Evolutionary conservation across 495 filamentous ascomycete species (phyloP), one percentile per base, ranked within the genome.

Genomic region (Neurospora sp.): DNA sequence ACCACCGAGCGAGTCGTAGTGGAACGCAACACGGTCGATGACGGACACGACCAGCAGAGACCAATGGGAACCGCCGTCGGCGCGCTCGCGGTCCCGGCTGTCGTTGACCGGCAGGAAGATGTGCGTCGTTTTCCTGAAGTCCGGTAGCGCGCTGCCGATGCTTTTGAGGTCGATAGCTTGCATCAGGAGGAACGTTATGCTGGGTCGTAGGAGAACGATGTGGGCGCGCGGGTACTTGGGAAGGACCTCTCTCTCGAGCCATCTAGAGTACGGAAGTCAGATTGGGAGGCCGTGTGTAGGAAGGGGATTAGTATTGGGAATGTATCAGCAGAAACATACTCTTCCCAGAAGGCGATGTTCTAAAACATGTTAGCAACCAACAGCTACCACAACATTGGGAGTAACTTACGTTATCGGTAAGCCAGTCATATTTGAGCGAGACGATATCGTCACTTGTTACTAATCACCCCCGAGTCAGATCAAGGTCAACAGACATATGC

Each of bases 61-160:
- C 96, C 96, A 99, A 81, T 99, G 96, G 3, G 89, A 91, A 44
- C 96, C 96, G 65, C 93, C 93, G 83, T 98, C 94, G 27, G 94
- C 90, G 70, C 90, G 84, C 39, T 85, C 86, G 69, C 92, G 88
- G 73, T 94, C 91, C 11, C 87, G 87, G 76, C 88, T 91, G 82
- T 99, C 95, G 81, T 98, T 99, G 72, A 99, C 91, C 11, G 96
- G 96, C 18, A 98, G 89, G 83, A 99, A 99, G 79, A 98, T 94
- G 81, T 99, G 96, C 3, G 94, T 96, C 22, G 94, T 92, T 20
- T 86, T 86, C 68, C 81, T 79, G 83, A 99, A 96, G 80, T 96
- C 86, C 4, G 92, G 92, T 12, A 94, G 86, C n/a, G 91, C 92
- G 18, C 87, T 81, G 74, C 85, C 86, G n/a, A 97, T 89, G 35